Conservation (phyloP, 176 grass and related monocot species). For the Hsuehochloa calcarea region DNA sequence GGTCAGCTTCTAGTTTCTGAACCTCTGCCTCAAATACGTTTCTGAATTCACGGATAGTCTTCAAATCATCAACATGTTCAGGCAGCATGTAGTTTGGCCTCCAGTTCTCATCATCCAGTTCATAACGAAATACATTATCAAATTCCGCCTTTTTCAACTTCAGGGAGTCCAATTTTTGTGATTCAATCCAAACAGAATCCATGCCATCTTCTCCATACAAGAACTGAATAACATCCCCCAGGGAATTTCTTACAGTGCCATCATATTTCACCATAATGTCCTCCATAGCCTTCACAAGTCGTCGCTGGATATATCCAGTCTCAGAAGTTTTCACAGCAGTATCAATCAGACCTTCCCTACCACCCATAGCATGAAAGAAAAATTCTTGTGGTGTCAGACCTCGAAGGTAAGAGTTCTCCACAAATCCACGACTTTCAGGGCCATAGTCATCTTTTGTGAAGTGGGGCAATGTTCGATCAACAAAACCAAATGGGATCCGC, state of each 20-base stretch:
- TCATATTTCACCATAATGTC: slow-evolving; percentile 99
- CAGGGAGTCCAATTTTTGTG: slow-evolving; percentile 86
- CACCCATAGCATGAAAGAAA: slow-evolving; percentile 94
- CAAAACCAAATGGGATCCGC: slow-evolving; percentile 97
- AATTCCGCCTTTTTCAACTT: slow-evolving; percentile 92
- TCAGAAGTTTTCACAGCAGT: slow-evolving; percentile 93
- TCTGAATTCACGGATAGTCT: slow-evolving; percentile 88
- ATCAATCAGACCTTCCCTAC: slow-evolving; percentile 86
- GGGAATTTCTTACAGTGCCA: slow-evolving; percentile 92
- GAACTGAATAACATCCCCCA: slow-evolving; percentile 96
- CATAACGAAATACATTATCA: slow-evolving; percentile 71
- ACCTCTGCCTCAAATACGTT: slow-evolving; percentile 98
- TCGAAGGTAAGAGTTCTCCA: slow-evolving; percentile 97
- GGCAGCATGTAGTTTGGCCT: slow-evolving; percentile 91
- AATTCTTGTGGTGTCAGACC: slow-evolving; percentile 92
- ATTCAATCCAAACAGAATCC: slow-evolving; percentile 98
- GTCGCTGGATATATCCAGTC: slow-evolving; percentile 89
- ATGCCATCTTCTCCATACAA: slow-evolving; percentile 99
- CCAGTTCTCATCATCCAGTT: slow-evolving; percentile 93
- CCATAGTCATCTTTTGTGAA: slow-evolving; percentile 93
- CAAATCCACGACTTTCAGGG: slow-evolving; percentile 97
- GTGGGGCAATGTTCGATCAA: slow-evolving; percentile 84
- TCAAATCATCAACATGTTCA: slow-evolving; percentile 96
- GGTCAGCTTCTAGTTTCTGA: slow-evolving; percentile 89
- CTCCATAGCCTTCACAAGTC: slow-evolving; percentile 99